A percentile compares a stretch with the other conserved stretches of the same genome.
phyloP scores from a whole-genome alignment of 1,284 basidiomycete species.

The Ganoderma sinense region DNA sequence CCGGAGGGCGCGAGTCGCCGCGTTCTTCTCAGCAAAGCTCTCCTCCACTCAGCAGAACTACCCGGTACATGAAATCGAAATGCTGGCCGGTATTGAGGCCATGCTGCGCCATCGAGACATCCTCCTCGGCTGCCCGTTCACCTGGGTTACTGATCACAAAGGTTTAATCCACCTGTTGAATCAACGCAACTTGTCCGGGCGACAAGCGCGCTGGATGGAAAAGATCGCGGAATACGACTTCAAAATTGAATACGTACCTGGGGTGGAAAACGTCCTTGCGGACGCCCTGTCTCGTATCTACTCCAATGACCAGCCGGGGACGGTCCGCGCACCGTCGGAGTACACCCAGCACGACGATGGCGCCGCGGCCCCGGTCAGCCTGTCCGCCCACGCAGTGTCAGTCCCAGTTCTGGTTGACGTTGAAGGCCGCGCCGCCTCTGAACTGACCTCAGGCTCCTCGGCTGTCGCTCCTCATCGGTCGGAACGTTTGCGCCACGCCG shows the following conservation, averaged over 20 bases:
- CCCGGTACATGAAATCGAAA: too few relatives aligned
- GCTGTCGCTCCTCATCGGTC: background rate
- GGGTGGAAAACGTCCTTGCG: too few relatives aligned
- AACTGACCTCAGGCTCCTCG: background rate
- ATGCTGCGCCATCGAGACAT: conserved; percentile 37
- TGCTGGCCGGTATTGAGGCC: conserved; percentile 40
- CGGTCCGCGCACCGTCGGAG: conserved; percentile 33
- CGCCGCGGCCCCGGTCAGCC: too few relatives aligned
- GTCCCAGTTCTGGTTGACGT: too few relatives aligned
- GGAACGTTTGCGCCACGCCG: background rate
- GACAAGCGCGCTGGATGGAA: too few relatives aligned
- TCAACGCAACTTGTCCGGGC: conserved; percentile 32
- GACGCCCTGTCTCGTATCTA: conserved; percentile 46
- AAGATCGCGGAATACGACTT: too few relatives aligned
- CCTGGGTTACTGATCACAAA: conserved; percentile 36
- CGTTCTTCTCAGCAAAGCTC: conserved; percentile 40
- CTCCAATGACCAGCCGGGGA: conserved; percentile 35
- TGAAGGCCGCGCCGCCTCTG: too few relatives aligned
- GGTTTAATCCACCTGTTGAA: conserved; percentile 33
- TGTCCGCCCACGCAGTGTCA: background rate
- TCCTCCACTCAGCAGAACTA: conserved; percentile 32
- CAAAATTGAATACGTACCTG: too few relatives aligned
- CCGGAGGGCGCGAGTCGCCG: conserved; percentile 25
- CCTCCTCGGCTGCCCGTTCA: conserved; percentile 29
- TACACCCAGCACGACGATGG: conserved; percentile 23